These are phyloP conservation scores for Exophiala spinifera DNA, from an alignment of 2,329 filamentous ascomycete species.

Conservation along the genomic window DNA sequence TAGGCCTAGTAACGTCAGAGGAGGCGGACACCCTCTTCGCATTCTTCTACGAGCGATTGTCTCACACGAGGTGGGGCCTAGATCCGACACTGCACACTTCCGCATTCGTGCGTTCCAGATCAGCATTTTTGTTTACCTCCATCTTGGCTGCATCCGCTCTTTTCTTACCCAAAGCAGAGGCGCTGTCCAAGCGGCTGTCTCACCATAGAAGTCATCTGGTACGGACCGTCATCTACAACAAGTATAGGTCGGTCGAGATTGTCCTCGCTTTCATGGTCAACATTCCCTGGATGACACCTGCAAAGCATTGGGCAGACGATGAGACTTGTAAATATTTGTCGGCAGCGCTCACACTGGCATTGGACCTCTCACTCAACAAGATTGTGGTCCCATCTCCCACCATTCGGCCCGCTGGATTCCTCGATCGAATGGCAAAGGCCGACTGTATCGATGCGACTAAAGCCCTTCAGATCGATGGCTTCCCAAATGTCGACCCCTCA, in stretches of 20 bases:
- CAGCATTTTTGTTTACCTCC: conserved; percentile 69
- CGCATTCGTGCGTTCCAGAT: conserved; percentile 63
- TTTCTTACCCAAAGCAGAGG: conserved; percentile 62
- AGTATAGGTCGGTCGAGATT: conserved; percentile 69
- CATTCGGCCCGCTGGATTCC: conserved; percentile 42
- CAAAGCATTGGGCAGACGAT: conserved; percentile 66
- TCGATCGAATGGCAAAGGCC: conserved; percentile 56
- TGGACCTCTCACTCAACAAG: conserved; percentile 69
- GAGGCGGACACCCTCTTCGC: conserved; percentile 64
- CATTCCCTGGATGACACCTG: conserved; percentile 71
- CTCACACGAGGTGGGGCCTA: conserved; percentile 71
- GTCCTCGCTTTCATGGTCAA: conserved; percentile 73
- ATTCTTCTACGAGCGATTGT: conserved; percentile 65
- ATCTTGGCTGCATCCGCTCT: conserved; percentile 66
- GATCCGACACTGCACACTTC: conserved; percentile 65
- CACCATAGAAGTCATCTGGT: conserved; percentile 63
- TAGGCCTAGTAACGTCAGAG: conserved; percentile 64
- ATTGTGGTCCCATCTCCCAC: conserved; percentile 57
- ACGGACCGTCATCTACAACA: conserved; percentile 58
- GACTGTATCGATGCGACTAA: conserved; percentile 68
- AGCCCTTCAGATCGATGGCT: conserved; percentile 66
- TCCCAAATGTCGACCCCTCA: conserved; percentile 58
- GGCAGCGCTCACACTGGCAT: conserved; percentile 65
- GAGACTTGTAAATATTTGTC: conserved; percentile 70
- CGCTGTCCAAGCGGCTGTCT: conserved; percentile 63